Base-by-base conservation (phyloP, 352 stramenopile genomes). In the Phytophthora nicotianae region DNA sequence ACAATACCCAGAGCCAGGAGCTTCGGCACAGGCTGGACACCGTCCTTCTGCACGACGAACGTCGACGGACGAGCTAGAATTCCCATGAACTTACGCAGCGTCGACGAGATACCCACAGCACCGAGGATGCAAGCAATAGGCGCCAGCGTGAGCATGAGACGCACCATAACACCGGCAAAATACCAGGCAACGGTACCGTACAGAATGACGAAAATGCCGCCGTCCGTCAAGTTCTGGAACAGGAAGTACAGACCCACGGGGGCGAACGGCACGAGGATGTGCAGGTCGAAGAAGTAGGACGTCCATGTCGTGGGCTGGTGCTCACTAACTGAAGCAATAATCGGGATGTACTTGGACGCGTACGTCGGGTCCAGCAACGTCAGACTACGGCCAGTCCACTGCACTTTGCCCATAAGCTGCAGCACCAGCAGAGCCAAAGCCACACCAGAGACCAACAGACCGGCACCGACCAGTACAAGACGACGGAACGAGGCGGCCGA, bases 291-390 rank as follows among this genome's bases (percentile, higher is more conserved):
- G 70, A 96, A 98, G 83, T 97, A 98, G 42, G 93, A 96, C 27
- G 93, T 97, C 90, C 90, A 97, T 47, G 87, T 96, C 38, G 93
- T 97, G 27, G 93, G 93, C 75, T 98, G 93, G 77, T 98, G 93
- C 69, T 98, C 93, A 33, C 84, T 93, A 24, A 98, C 93, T 0
- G 88, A 97, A 13, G 91, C 93, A 69, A 98, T 97, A 67, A 98
- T 97, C 11, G 93, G 93, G 52, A 97, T 97, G 77, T 97, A 97
- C 81, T 97, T 98, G 74, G 80, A 91, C 23, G 90, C 89, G 68
- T 97, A 97, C 17, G 90, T 97, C 32, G 91, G 91, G 62, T 97
- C 92, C 33, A 98, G 67, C 38, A 97, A 69, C 24, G 91, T 97
- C 10, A 97, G 71, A 64, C 85, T 96, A 32, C 92, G 90, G 23